Evolutionary conservation across 2,329 filamentous ascomycete genomes (phyloP).

Genomic region (Penicillium sp.): DNA sequence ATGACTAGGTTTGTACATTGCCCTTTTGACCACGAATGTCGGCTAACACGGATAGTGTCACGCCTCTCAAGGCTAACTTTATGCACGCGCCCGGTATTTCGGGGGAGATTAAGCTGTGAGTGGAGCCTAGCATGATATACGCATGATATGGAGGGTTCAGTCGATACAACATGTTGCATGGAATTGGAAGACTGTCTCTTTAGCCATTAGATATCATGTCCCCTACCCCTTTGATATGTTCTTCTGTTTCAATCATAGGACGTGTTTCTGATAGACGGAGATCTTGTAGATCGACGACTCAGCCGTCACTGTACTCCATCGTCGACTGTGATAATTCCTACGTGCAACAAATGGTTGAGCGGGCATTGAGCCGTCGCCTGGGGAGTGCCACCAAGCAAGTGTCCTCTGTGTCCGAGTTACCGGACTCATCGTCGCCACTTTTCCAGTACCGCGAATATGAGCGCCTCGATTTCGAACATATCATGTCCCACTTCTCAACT

Average conservation of each 20-base stretch:
- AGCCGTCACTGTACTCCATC: conserved; percentile 60
- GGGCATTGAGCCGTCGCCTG: conserved; percentile 63
- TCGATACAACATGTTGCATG: conserved; percentile 26
- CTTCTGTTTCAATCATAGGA: conserved; percentile 6
- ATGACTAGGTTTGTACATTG: conserved; percentile 66
- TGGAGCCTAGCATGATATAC: conserved; percentile 37
- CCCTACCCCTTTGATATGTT: conserved; percentile 14
- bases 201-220: conserved; percentile 27
- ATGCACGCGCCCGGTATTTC: conserved; percentile 67
- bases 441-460: conserved; percentile 88
- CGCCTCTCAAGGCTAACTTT: conserved; percentile 88
- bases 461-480: conserved; percentile 74
- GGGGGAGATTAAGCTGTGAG: conserved; percentile 79
- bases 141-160: conserved; percentile 16
- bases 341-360: conserved; percentile 77
- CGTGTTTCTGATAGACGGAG: conserved; percentile 33
- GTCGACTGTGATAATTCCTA: conserved; percentile 84
- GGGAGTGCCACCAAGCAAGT: conserved; percentile 57
- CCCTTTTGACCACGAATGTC: too few relatives aligned
- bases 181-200: conserved; percentile 27
- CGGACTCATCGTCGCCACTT: conserved; percentile 47
- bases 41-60: conserved; percentile 59
- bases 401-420: conserved; percentile 48
- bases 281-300: conserved; percentile 36
- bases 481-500: conserved; percentile 58